Conservation (phyloP, 805 yeast genomes). For the Yamadazyma takamatsuzukensis region DNA sequence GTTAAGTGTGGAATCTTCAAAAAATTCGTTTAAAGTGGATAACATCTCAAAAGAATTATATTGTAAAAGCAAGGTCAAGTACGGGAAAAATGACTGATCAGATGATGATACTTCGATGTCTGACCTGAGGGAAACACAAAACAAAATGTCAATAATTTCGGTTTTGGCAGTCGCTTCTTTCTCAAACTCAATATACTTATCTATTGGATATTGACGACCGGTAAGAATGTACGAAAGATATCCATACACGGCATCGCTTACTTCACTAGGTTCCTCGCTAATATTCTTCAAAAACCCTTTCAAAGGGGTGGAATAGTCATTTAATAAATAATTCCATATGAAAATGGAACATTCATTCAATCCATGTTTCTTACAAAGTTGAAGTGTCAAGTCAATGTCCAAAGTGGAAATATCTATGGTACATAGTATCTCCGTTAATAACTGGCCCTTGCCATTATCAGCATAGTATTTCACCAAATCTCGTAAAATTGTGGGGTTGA, state of each 20-base stretch:
- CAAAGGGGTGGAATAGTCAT: conserved; percentile 72
- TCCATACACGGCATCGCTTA: conserved; percentile 22
- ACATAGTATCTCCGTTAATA: conserved; percentile 67
- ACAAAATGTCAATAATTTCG: conserved; percentile 51
- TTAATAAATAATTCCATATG: conserved; percentile 66
- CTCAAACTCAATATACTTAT: conserved; percentile 38
- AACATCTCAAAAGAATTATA: conserved; percentile 59
- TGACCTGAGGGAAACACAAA: conserved; percentile 23
- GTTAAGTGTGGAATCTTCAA: conserved; percentile 75
- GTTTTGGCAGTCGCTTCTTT: conserved; percentile 43
- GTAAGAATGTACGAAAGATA: conserved; percentile 69
- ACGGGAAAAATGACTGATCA: conserved; percentile 59
- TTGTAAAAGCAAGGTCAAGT: conserved; percentile 54
- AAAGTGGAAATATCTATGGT: conserved; percentile 61
- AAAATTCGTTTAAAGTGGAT: conserved; percentile 70
- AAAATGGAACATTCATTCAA: conserved; percentile 63
- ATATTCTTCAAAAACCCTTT: conserved; percentile 49
- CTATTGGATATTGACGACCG: conserved; percentile 80
- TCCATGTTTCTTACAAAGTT: conserved; percentile 52
- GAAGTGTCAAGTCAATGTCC: conserved; percentile 74
- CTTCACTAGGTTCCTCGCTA: conserved; percentile 9
- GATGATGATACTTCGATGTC: not conserved
- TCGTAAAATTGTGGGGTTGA: conserved; percentile 66
- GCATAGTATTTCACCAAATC: conserved; percentile 55
- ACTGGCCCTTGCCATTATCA: conserved; percentile 35